Conservation (phyloP, 1,284 basidiomycete species). For the Cystobasidium pallidum region DNA sequence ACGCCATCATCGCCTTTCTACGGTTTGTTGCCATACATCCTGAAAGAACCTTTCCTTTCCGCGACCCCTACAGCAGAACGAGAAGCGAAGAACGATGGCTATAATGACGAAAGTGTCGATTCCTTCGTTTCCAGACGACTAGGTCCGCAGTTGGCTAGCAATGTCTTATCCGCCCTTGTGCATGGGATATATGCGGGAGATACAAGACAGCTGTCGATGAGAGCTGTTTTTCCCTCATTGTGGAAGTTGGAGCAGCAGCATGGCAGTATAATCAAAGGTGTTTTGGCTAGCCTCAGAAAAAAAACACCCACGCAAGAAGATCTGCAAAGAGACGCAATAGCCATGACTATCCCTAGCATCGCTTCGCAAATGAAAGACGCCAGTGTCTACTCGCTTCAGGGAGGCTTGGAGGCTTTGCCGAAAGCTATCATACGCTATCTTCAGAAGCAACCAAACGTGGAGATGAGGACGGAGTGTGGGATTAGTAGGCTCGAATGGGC, state of each 20-base stretch:
- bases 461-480: slow-evolving; percentile 61
- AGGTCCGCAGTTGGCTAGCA: slow-evolving; percentile 70
- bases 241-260: slow-evolving; percentile 67
- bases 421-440: slow-evolving; percentile 63
- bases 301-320: slow-evolving; percentile 45
- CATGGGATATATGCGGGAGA: slow-evolving; percentile 94
- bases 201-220: slow-evolving; percentile 71
- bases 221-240: slow-evolving; percentile 73
- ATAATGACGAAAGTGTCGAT: slow-evolving; percentile 77
- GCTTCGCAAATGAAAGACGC: slow-evolving; percentile 63
- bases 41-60: slow-evolving; percentile 26
- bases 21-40: slow-evolving; percentile 45
- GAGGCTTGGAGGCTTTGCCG: slow-evolving; percentile 75
- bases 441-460: slow-evolving; percentile 63
- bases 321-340: slow-evolving; percentile 46
- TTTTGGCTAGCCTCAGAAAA: slow-evolving; percentile 57
- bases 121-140: slow-evolving; percentile 76
- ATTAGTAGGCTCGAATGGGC: slow-evolving; percentile 58
- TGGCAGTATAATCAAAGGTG: slow-evolving; percentile 71
- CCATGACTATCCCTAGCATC: slow-evolving; percentile 61
- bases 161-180: slow-evolving; percentile 78
- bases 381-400: slow-evolving; percentile 77
- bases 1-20: slow-evolving; percentile 49
- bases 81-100: background rate
- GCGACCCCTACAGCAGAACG: background rate